Evolutionary conservation across 345 rosid species (phyloP).

Genomic region (Hypericum perforatum): DNA sequence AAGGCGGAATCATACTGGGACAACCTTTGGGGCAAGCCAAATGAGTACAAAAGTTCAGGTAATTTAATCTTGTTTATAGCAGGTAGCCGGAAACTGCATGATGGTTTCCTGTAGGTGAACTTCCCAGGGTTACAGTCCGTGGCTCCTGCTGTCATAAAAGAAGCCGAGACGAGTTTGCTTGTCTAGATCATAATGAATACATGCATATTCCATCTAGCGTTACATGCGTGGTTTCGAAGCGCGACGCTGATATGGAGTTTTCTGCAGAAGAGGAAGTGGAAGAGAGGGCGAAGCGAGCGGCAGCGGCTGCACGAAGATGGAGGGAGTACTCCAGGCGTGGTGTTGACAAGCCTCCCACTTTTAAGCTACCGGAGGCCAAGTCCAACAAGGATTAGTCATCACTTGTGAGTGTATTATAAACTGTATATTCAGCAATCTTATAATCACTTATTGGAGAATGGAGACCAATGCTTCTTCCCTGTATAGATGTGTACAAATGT

Average conservation of each 20-base stretch:
- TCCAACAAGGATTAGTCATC: slow-evolving; percentile 28
- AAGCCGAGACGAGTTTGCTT: background rate
- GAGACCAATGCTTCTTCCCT: too few relatives aligned
- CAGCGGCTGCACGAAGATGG: slow-evolving; percentile 86
- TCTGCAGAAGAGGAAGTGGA: slow-evolving; percentile 70
- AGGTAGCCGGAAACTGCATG: background rate
- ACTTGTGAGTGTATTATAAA: background rate
- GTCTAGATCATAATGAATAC: background rate
- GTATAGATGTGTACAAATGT: too few relatives aligned
- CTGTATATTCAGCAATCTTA: too few relatives aligned
- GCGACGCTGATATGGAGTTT: slow-evolving; percentile 1
- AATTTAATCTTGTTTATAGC: background rate
- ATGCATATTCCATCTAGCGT: too few relatives aligned
- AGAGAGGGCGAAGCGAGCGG: slow-evolving; percentile 66
- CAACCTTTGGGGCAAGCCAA: slow-evolving; percentile 53
- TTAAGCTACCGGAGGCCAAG: slow-evolving; percentile 67
- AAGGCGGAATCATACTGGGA: slow-evolving; percentile 56
- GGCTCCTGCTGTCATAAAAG: background rate
- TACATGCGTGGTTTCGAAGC: background rate
- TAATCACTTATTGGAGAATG: too few relatives aligned
- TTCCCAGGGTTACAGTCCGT: background rate
- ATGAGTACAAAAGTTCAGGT: slow-evolving; percentile 57
- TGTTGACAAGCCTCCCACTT: slow-evolving; percentile 63
- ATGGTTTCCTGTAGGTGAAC: background rate
- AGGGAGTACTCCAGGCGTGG: slow-evolving; percentile 89